phyloP scores from a whole-genome alignment of 2,329 filamentous ascomycete genomes.

The Fusarium paranaense region DNA sequence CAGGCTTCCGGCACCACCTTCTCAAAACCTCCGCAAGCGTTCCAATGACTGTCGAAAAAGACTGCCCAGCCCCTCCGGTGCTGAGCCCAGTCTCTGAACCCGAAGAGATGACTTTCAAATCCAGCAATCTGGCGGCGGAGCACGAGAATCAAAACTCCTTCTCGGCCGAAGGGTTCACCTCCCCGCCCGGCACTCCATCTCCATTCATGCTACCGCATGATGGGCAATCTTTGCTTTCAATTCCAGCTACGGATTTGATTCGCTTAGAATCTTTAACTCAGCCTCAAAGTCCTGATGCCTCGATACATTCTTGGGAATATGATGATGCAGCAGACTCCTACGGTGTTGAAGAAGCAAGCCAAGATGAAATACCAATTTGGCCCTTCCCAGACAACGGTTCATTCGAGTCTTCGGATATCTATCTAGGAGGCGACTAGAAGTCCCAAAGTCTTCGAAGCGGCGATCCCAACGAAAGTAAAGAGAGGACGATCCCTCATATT shows the following conservation, averaged over 20 bases:
- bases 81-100: slow-evolving; percentile 18
- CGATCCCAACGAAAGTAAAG: slow-evolving; percentile 19
- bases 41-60: slow-evolving; percentile 33
- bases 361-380: not conserved
- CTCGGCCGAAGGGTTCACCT: not conserved
- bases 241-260: not conserved
- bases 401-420: slow-evolving; percentile 6
- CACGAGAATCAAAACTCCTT: slow-evolving; percentile 12
- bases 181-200: not conserved
- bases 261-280: not conserved
- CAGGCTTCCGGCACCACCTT: slow-evolving; percentile 34
- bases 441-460: slow-evolving; percentile 27
- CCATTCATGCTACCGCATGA: not conserved
- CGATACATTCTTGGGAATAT: not conserved
- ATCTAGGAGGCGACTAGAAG: slow-evolving; percentile 30
- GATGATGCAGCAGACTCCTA: not conserved
- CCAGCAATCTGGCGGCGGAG: not conserved
- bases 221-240: not conserved
- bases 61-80: slow-evolving; percentile 32
- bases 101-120: not conserved
- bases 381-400: not conserved
- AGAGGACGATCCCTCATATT: slow-evolving; percentile 23
- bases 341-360: not conserved
- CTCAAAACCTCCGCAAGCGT: slow-evolving; percentile 39
- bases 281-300: not conserved